Base-by-base conservation (phyloP, 2,329 filamentous ascomycete genomes). In the Verticillium isaacii region DNA sequence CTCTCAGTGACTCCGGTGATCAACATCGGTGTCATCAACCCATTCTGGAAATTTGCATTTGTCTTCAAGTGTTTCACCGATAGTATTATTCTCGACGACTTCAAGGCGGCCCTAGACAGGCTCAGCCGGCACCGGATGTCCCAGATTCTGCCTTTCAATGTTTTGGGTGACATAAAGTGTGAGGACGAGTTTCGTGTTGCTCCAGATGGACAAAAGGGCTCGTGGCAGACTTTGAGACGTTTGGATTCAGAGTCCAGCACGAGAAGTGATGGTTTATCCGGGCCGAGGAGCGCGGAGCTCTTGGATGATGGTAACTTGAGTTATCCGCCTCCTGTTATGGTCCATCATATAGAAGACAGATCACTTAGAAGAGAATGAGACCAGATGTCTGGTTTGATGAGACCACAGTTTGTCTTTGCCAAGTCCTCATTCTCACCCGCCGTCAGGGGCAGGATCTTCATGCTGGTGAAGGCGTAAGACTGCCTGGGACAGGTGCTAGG, bases 41-140 rank as follows among this genome's bases (percentile, higher is more conserved):
- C 86, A 0, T 89, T 87, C 70, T 89, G 86, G 86, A 85, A 78
- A 69, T 69, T 87, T 12, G 80, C 82, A 0, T 85, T 87, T 56
- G 81, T 88, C 25, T 88, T 58, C 78, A 89, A 89, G 72, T 89
- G 87, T 64, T 78, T 89, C 56, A 88, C 86, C 23, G 87, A 89
- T 68, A 85, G 82, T 0, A 85, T 89, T 59, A 81, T 89, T 59
- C 80, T 89, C 12, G 87, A 89, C 68, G 87, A 89, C 67, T 89
- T 89, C 80, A 89, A 89, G 68, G 87, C 85, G 3, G 79, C 78
- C 0, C 70, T 82, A 5, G 80, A 82, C 57, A 66, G 66, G 56
- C 62, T 70, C 11, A 64, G 63, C 36, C 45, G 50, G 25, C 61
- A 58, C 23, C 41, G 36, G 1, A 62, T 60, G 59, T 32, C 59